Conservation (phyloP, 352 stramenopile genomes). For the Plasmopara muralis region DNA sequence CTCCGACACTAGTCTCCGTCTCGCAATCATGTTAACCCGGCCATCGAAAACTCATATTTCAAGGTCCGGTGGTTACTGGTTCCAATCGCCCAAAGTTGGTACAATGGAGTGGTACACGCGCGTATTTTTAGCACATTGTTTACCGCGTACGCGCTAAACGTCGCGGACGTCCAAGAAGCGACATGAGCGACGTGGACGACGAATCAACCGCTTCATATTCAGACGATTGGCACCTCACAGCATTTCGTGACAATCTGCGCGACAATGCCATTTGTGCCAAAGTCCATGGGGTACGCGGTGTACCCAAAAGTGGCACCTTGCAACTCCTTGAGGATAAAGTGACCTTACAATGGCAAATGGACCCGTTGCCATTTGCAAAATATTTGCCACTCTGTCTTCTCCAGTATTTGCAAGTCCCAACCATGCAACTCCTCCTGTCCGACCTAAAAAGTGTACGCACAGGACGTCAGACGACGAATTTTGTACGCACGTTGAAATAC, state of each 20-base stretch:
- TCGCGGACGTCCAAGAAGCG: too few species aligned
- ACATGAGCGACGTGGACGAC: neutral
- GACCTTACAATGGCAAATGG: slow-evolving; percentile 52
- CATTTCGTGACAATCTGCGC: slow-evolving; percentile 58
- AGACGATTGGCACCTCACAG: slow-evolving; percentile 18
- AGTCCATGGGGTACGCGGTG: slow-evolving; percentile 42
- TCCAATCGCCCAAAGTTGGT: too few species aligned
- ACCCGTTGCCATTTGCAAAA: slow-evolving; percentile 13
- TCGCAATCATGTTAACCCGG: too few species aligned
- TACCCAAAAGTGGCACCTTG: slow-evolving; percentile 43
- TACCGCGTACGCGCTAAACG: too few species aligned
- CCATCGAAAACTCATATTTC: too few species aligned
- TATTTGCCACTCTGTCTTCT: slow-evolving; percentile 14
- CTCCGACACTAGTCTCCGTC: too few species aligned
- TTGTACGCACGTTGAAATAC: slow-evolving; percentile 82
- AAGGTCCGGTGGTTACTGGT: too few species aligned
- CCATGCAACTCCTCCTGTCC: slow-evolving; percentile 27
- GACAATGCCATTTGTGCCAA: slow-evolving; percentile 42
- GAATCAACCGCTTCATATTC: slow-evolving; percentile 6
- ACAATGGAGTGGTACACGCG: too few species aligned
- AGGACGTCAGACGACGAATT: slow-evolving; percentile 69
- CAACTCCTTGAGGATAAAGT: slow-evolving; percentile 60
- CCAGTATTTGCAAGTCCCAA: slow-evolving; percentile 20
- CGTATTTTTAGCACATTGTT: too few species aligned
- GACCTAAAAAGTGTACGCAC: slow-evolving; percentile 57